Evolutionary conservation across 2,329 filamentous ascomycete species (phyloP), one percentile per base, ranked within the genome.

Genomic region (Cadophora sp.): DNA sequence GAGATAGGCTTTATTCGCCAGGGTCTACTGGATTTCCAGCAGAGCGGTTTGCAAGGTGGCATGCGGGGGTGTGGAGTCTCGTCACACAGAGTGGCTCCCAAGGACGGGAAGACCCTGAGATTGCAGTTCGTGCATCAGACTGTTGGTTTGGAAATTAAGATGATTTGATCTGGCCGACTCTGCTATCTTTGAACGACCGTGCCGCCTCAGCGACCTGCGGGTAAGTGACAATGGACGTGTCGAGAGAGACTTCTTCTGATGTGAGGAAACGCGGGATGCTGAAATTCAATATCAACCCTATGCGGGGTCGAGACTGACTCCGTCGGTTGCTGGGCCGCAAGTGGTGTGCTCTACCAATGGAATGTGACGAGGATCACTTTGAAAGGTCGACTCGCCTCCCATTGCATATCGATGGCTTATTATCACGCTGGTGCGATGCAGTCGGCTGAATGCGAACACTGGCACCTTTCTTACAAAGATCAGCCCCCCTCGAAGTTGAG

Each of bases 21-120:
- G 61, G 50, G 26, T 58, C 31, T 1, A 64, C 50, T 58, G 62
- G 62, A 29, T 7, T 64, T n/a, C 62, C 62, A 31, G 11, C 11
- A 4, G 12, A 1, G 16, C 37, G 62, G 62, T 63, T 26, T 19
- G 61, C 59, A 48, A 26, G 40, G 59, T 29, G 19, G 0, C 26
- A 50, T 29, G 59, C 40, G 26, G 59, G 59, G 58, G 40, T 24
- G 19, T 26, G 24, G 34, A 37, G 55, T 58, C 55, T 37, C 31
- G 55, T 58, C 55, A 37, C 56, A 59, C 59, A 27, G 40, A 29
- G 9, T 29, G 26, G 26, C 34, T 60, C 58, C n/a, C 1, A n/a
- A 19, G 14, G 16, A 12, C 16, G 37, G 58, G 58, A 43, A 14
- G 24, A 27, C 37, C 40, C 40, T 46, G 19, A 60, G 29, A 9